phyloP scores from a whole-genome alignment of 768 basidiomycete genomes.

The Pleurotus djamor region DNA sequence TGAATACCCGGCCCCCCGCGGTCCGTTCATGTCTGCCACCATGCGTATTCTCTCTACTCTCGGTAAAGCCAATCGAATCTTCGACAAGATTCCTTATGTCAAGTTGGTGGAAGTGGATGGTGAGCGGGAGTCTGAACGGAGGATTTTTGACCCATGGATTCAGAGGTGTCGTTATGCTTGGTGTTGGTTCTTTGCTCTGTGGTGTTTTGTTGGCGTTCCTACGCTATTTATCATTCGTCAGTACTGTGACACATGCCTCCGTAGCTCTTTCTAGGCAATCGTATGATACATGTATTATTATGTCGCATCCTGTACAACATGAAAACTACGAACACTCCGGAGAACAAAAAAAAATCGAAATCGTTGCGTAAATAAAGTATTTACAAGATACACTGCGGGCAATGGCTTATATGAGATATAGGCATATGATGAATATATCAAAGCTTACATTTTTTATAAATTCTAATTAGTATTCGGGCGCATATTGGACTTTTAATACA shows the following conservation, averaged over 20 bases:
- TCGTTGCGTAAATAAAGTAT: too few relatives aligned
- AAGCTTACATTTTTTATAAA: too few relatives aligned
- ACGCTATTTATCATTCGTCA: constrained; percentile 5
- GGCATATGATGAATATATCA: too few relatives aligned
- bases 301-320: too few relatives aligned
- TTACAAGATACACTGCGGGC: too few relatives aligned
- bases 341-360: too few relatives aligned
- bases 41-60: constrained; percentile 28
- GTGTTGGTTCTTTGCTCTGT: constrained; percentile 28
- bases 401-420: too few relatives aligned
- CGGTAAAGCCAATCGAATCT: constrained; percentile 38
- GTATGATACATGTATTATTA: neutral
- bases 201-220: constrained; percentile 11
- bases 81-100: constrained; percentile 43
- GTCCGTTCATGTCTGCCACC: constrained; percentile 10
- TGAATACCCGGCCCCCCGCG: constrained; percentile 23
- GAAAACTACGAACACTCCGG: too few relatives aligned
- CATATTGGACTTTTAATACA: too few relatives aligned
- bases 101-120: constrained; percentile 40
- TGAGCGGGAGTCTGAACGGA: constrained; percentile 38
- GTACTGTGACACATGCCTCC: constrained; percentile 1
- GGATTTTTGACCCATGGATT: constrained; percentile 58
- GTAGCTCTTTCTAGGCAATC: neutral
- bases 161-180: constrained; percentile 58
- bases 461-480: too few relatives aligned